Conservation (phyloP, 805 yeast genomes). For the Candida ponderosae region DNA sequence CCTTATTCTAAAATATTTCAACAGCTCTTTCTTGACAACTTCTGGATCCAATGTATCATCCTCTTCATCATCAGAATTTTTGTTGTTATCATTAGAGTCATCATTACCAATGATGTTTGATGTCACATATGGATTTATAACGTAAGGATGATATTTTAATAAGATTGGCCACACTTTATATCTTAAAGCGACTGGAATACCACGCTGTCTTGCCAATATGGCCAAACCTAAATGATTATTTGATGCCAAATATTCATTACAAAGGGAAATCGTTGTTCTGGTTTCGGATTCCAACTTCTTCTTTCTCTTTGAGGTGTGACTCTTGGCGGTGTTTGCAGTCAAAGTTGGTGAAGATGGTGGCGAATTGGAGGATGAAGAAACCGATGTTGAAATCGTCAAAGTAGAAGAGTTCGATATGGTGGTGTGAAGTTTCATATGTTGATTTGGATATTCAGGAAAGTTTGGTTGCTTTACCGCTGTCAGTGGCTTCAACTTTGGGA, state of each 20-base stretch:
- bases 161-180: slow-evolving; percentile 80
- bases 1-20: slow-evolving; percentile 47
- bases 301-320: slow-evolving; percentile 1
- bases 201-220: slow-evolving; percentile 69
- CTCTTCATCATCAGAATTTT: slow-evolving; percentile 30
- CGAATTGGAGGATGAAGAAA: neutral
- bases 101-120: slow-evolving; percentile 45
- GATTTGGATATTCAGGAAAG: neutral
- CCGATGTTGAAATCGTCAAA: neutral
- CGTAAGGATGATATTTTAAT: slow-evolving; percentile 79
- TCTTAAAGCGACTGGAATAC: slow-evolving; percentile 78
- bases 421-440: neutral
- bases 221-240: slow-evolving; percentile 74
- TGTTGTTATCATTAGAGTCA: slow-evolving; percentile 4
- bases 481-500: no score
- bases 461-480: no score
- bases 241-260: slow-evolving; percentile 45
- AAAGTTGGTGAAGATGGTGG: slow-evolving; percentile 3
- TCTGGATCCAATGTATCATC: slow-evolving; percentile 20
- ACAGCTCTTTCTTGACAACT: slow-evolving; percentile 46
- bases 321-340: slow-evolving; percentile 6
- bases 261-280: slow-evolving; percentile 39
- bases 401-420: neutral
- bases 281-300: neutral
- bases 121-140: slow-evolving; percentile 61